phyloP scores from a whole-genome alignment of 352 stramenopile genomes.

The Phytopythium cucurbitacearum region DNA sequence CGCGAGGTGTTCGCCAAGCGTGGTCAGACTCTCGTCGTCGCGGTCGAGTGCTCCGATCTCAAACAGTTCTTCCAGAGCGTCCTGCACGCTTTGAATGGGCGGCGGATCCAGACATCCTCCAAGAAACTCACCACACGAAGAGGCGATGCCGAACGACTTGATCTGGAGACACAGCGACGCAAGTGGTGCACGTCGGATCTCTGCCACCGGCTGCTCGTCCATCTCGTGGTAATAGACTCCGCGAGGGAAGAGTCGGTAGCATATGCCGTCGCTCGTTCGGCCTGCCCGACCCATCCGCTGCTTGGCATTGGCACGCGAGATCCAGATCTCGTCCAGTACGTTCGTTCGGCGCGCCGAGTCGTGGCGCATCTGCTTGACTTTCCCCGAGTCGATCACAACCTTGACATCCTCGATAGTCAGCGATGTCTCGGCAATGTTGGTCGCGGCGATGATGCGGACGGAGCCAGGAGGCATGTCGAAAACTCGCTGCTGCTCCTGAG shows the following conservation, averaged over 20 bases:
- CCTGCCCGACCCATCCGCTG: conserved; percentile 89
- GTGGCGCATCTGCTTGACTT: conserved; percentile 90
- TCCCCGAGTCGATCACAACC: conserved; percentile 95
- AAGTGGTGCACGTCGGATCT: conserved; percentile 95
- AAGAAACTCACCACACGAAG: conserved; percentile 83
- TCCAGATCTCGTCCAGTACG: conserved; percentile 86
- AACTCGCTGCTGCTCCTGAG: conserved; percentile 91
- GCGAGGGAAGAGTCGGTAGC: conserved; percentile 86
- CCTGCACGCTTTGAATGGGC: conserved; percentile 75
- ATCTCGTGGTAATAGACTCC: conserved; percentile 77
- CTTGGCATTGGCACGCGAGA: conserved; percentile 90
- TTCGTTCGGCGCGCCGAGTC: conserved; percentile 85
- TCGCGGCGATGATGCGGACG: conserved; percentile 95
- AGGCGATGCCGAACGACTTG: conserved; percentile 79
- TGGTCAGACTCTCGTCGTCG: conserved; percentile 82
- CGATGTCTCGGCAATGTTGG: conserved; percentile 96
- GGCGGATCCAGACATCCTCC: conserved; percentile 91
- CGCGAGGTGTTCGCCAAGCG: conserved; percentile 91
- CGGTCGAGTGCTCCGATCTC: conserved; percentile 83
- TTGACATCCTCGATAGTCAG: conserved; percentile 95
- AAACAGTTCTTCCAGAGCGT: conserved; percentile 89
- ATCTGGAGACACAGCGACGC: conserved; percentile 96
- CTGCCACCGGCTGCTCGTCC: conserved; percentile 80
- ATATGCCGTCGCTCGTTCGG: conserved; percentile 87
- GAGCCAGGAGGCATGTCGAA: conserved; percentile 71